Conservation (phyloP, 805 yeast species). For the Pichia paraexigua region DNA sequence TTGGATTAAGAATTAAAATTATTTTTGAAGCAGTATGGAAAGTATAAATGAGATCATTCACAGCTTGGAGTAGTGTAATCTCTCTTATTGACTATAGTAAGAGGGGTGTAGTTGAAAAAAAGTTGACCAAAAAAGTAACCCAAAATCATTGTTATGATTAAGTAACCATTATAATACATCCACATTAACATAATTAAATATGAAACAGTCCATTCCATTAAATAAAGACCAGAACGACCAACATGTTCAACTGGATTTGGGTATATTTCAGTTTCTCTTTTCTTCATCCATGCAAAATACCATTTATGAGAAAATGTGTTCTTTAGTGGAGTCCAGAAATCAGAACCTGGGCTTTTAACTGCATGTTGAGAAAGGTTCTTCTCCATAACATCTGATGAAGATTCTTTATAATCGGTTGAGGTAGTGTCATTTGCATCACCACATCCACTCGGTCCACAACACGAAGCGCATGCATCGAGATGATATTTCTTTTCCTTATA, state of each 20-base stretch:
- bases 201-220: constrained; percentile 55
- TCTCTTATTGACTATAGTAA: constrained; percentile 9
- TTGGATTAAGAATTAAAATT: background rate
- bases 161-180: constrained; percentile 69
- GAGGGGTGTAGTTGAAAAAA: constrained; percentile 32
- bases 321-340: constrained; percentile 16
- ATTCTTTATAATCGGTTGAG: background rate
- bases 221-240: constrained; percentile 40
- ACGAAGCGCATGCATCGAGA: background rate
- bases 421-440: constrained; percentile 2
- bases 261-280: constrained; percentile 12
- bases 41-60: background rate
- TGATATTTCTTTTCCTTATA: constrained; percentile 10
- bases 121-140: constrained; percentile 56
- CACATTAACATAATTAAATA: constrained; percentile 63
- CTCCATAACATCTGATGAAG: background rate
- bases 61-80: constrained; percentile 2
- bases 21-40: background rate
- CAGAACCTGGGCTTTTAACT: constrained; percentile 9
- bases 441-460: constrained; percentile 1
- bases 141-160: constrained; percentile 52
- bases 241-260: constrained; percentile 46
- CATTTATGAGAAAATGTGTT: constrained; percentile 24
- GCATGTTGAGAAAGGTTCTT: background rate
- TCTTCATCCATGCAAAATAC: constrained; percentile 16